phyloP scores from a whole-genome alignment of 2,329 filamentous ascomycete species.

The Pseudogymnoascus destructans region DNA sequence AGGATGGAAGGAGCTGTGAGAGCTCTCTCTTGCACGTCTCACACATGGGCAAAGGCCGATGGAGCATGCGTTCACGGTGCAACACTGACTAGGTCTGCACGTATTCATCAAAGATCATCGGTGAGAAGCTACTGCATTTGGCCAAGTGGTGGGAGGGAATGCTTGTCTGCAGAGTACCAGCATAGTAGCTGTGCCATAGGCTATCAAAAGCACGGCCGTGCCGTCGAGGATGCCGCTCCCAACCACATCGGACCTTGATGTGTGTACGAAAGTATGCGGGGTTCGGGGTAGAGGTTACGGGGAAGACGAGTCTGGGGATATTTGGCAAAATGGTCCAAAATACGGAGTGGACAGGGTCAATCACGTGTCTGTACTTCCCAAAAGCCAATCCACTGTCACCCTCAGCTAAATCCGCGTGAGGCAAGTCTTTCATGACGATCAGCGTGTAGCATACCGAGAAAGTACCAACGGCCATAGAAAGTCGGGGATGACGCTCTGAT shows the following conservation, averaged over 20 bases:
- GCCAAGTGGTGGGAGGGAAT: background rate
- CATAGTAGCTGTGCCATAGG: background rate
- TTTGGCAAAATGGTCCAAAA: constrained; percentile 1
- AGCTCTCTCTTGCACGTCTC: background rate
- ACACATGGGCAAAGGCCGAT: background rate
- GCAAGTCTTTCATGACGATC: background rate
- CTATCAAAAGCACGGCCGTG: constrained; percentile 1
- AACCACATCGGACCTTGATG: background rate
- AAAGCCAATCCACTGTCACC: background rate
- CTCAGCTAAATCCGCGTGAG: background rate
- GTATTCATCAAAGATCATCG: background rate
- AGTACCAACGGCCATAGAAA: background rate
- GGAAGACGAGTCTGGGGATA: background rate
- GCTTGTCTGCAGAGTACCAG: background rate
- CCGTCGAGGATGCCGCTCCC: background rate
- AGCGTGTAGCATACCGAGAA: background rate
- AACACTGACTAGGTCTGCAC: background rate
- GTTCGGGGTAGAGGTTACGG: background rate
- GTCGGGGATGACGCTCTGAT: too few species aligned
- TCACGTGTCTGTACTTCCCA: background rate
- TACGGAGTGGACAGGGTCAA: background rate
- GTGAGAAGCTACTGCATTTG: background rate
- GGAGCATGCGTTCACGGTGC: background rate
- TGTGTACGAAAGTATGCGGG: background rate
- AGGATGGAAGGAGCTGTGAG: background rate